Evolutionary conservation across 139 green algal species (phyloP), one percentile per base, ranked within the genome.

Genomic region (Nannochloris sp.): DNA sequence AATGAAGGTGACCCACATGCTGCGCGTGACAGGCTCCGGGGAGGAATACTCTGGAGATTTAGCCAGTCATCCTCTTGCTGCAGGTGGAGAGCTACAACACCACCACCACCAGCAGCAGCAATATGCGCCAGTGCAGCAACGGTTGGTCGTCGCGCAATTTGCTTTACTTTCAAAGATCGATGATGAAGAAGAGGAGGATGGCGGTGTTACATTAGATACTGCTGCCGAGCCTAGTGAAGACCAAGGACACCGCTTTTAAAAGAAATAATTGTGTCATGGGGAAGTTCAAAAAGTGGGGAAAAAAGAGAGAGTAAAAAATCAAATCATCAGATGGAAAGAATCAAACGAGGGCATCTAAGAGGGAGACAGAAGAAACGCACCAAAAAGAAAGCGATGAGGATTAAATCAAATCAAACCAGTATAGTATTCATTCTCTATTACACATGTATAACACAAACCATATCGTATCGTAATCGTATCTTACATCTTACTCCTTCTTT

Each of bases 1-100:
- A 14, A 57, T 70, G 27, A 62, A 65, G 29, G 58, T 75, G 25
- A 75, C 60, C 15, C 68, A 75, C 36, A 75, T 75, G 68, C 58
- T 64, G 55, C 62, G 38, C n/a, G 45, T 70, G 23, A 30, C 63
- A 35, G 63, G 44, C 3, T 31, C 45, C n/a, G n/a, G n/a, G n/a
- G 63, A 23, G 24, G 25, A 32, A 15, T 1, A 27, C n/a, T n/a
- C 7, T 13, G n/a, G 32, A 2, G 4, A 29, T 30, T 48, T 54
- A 54, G 30, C 31, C 19, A 36, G 27, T 14, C 14, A 29, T 23
- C 34, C 59, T 38, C 33, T 70, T 29, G 63, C 45, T 9, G 19
- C 42, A 51, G 42, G 42, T 19, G 42, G 19, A 19, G 19, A n/a
- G n/a, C n/a, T n/a, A n/a, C n/a, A n/a, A n/a, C n/a, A n/a, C n/a